Percentiles rank a stretch among this genome's conserved stretches.
Evolutionary conservation across 352 stramenopile genomes (phyloP).

Genomic region (Phytophthora fragariae): DNA sequence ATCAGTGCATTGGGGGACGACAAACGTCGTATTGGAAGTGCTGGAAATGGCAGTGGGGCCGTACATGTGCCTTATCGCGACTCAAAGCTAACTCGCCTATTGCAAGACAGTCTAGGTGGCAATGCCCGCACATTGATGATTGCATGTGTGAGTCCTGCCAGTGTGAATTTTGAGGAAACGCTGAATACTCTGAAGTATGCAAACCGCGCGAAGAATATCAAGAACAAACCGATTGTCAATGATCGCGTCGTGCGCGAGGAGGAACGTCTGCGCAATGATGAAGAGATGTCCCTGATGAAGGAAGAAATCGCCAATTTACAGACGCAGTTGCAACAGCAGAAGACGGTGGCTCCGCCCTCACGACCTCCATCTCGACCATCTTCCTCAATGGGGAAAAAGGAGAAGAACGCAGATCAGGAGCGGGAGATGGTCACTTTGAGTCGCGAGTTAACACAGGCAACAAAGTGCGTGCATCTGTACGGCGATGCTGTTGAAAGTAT

Average conservation of each 20-base stretch:
- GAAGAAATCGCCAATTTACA: conserved; percentile 81
- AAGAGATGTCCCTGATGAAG: conserved; percentile 77
- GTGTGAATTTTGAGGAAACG: conserved; percentile 94
- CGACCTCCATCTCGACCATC: conserved; percentile 19
- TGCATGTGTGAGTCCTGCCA: conserved; percentile 81
- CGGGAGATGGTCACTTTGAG: conserved; percentile 22
- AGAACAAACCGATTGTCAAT: conserved; percentile 99
- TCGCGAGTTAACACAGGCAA: conserved; percentile 46
- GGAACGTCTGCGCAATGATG: conserved; percentile 59
- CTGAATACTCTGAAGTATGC: conserved; percentile 98
- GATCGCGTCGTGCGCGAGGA: conserved; percentile 58
- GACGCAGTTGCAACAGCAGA: conserved; percentile 65
- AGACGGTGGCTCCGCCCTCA: conserved; percentile 32
- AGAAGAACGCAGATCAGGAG: conserved; percentile 12
- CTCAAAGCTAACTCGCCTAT: conserved; percentile 90
- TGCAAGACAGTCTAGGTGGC: conserved; percentile 89
- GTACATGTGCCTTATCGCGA: conserved; percentile 92
- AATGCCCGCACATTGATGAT: conserved; percentile 94
- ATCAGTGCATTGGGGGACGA: conserved; percentile 94
- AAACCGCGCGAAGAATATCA: conserved; percentile 99
- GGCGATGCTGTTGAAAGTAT: conserved; percentile 66
- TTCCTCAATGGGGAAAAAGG: conserved; percentile 17
- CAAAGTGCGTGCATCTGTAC: conserved; percentile 50
- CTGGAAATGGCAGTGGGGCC: conserved; percentile 33
- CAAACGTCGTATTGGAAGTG: conserved; percentile 63